Conservation (phyloP, 176 grass and related monocot species). For the Miscanthus lutarioriparius region DNA sequence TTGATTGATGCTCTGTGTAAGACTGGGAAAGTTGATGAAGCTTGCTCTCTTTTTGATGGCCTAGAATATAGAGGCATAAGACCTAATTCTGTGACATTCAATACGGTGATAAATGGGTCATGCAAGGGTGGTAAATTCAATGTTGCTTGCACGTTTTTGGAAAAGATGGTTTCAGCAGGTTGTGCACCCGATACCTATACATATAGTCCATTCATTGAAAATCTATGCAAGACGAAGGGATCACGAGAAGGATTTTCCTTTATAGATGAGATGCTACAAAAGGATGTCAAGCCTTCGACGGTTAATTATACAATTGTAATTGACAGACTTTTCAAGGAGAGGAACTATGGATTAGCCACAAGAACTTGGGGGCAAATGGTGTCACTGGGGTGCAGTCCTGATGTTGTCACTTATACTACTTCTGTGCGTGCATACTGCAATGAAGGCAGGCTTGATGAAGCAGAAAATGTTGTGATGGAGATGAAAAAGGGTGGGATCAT, state of each 20-base stretch:
- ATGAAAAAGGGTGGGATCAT: conserved; percentile 46
- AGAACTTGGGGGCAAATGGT: conserved; percentile 55
- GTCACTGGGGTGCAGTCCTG: conserved; percentile 52
- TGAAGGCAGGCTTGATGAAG: conserved; percentile 54
- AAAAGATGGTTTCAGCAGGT: conserved; percentile 54
- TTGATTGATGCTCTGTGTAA: conserved; percentile 71
- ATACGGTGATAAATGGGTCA: conserved; percentile 53
- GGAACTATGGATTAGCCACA: conserved; percentile 43
- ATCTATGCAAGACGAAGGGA: conserved; percentile 50
- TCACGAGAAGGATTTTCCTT: conserved; percentile 45
- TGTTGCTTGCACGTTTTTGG: conserved; percentile 41
- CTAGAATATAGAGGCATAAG: conserved; percentile 43
- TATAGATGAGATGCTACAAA: conserved; percentile 57
- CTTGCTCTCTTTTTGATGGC: conserved; percentile 48
- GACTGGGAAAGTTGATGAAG: conserved; percentile 42
- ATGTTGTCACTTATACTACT: conserved; percentile 55
- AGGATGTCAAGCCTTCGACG: conserved; percentile 44
- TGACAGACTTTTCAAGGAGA: conserved; percentile 57
- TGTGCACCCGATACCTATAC: conserved; percentile 56
- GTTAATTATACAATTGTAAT: conserved; percentile 63
- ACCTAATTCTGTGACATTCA: conserved; percentile 58
- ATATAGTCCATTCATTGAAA: conserved; percentile 61
- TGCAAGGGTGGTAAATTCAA: conserved; percentile 58
- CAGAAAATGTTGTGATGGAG: conserved; percentile 42
- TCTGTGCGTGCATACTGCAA: conserved; percentile 54